Evolutionary conservation across 352 stramenopile species (phyloP), one percentile per base, ranked within the genome.

Genomic region (Pythium biforme): DNA sequence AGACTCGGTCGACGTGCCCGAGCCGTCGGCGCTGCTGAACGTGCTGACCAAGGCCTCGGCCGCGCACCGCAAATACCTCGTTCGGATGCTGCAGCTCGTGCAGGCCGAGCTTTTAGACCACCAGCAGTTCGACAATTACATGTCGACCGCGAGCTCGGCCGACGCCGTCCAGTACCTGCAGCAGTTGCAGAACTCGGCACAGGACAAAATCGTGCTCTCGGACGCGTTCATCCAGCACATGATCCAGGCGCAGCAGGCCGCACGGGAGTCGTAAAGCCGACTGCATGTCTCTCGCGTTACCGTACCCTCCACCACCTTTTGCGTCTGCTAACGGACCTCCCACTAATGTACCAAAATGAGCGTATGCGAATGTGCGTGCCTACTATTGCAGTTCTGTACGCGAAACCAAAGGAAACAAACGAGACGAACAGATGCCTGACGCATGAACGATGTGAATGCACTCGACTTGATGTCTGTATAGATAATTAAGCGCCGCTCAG

Each of bases 201-300:
- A 95, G 65, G 82, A 95, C 73, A 95, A 93, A 67, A 90, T 93
- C 62, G 78, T 92, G 60, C 77, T 92, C 34, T 90, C 82, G n/a
- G 80, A 90, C 66, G 72, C 78, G 61, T 95, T 93, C 69, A 92
- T 93, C 61, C 83, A 95, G 70, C 76, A 91, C 62, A 83, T 93
- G 60, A 90, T 93, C 62, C 73, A 89, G 52, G 80, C 83, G 22
- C 83, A 93, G 59, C 82, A 93, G 62, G 79, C 74, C 14, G 86
- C 86, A 40, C 77, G 85, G 45, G 84, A 95, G 62, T 92, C 83
- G 22, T 94, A 83, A 75, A 12, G 14, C 15, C 17, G 23, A 17
- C 17, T 43, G 12, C 37, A 19, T n/a, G 37, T 43, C 12, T 12
- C 31, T 37, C 31, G 31, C 31, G 12, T 43, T 43, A 5, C 31